phyloP scores from a whole-genome alignment of 495 filamentous ascomycete genomes.

The Jackrogersella minutella region DNA sequence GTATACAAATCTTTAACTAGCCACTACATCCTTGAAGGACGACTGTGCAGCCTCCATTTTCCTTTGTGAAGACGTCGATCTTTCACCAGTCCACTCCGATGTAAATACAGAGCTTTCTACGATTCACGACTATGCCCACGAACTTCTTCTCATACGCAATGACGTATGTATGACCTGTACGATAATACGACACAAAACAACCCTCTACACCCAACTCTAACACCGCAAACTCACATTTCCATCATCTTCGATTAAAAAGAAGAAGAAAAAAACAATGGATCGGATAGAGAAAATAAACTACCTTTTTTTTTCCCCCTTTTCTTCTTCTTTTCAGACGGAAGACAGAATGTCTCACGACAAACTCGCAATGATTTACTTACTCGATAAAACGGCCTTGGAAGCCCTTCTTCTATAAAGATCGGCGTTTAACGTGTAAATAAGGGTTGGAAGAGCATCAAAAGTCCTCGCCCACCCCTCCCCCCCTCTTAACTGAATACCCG shows the following conservation, averaged over 20 bases:
- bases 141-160: no score
- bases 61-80: not conserved
- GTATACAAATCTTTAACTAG: no score
- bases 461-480: no score
- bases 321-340: not conserved
- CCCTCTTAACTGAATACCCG: no score
- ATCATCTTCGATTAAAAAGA: not conserved
- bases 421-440: not conserved
- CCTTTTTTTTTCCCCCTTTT: no score
- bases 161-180: no score
- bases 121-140: slow-evolving; percentile 21
- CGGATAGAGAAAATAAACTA: slow-evolving; percentile 23
- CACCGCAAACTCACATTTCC: not conserved
- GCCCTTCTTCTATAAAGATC: not conserved
- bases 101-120: not conserved
- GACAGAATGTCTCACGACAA: slow-evolving; percentile 30
- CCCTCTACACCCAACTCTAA: not conserved
- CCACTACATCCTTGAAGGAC: not conserved
- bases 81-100: not conserved
- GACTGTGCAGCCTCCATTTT: slow-evolving; percentile 7
- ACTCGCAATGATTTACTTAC: not conserved
- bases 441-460: no score
- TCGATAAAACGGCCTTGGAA: not conserved
- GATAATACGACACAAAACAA: not conserved
- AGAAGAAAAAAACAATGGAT: no score